Percentiles rank a stretch among this genome's conserved stretches.
Conservation (phyloP, 805 yeast species). For the Teunomyces aglyptinius region DNA sequence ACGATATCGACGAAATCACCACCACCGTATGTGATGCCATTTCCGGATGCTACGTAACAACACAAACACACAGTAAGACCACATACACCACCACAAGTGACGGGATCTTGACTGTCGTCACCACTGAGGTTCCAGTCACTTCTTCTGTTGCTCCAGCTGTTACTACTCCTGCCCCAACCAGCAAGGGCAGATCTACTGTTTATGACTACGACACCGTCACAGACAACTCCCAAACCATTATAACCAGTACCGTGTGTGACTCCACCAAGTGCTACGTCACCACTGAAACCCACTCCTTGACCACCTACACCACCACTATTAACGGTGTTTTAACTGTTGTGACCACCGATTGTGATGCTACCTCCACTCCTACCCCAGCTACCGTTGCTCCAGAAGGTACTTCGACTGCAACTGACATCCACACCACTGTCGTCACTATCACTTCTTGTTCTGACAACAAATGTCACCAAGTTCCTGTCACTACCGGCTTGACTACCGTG, state of each 20-base stretch:
- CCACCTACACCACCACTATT: slow-evolving; percentile 36
- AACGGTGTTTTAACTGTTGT: slow-evolving; percentile 35
- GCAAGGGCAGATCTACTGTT: background rate
- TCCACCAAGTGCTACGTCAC: slow-evolving; percentile 24
- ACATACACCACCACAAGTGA: slow-evolving; percentile 38
- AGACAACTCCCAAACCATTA: slow-evolving; percentile 16
- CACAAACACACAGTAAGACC: slow-evolving; percentile 28
- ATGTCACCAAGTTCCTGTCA: slow-evolving; percentile 27
- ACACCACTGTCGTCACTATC: slow-evolving; percentile 30
- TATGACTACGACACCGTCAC: slow-evolving; percentile 10
- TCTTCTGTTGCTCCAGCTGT: slow-evolving; percentile 3
- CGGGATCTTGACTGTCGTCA: slow-evolving; percentile 39
- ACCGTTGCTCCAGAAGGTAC: background rate
- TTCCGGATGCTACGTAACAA: slow-evolving; percentile 33
- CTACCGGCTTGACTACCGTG: slow-evolving; percentile 32
- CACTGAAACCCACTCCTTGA: slow-evolving; percentile 28
- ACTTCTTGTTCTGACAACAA: slow-evolving; percentile 38
- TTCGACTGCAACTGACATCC: slow-evolving; percentile 3
- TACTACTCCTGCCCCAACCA: background rate
- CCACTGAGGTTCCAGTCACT: slow-evolving; percentile 28
- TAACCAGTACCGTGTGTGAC: slow-evolving; percentile 30
- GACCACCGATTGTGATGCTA: slow-evolving; percentile 15
- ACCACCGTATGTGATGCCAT: slow-evolving; percentile 32
- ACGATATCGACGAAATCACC: slow-evolving; percentile 15
- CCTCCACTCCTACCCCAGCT: background rate